Conservation (phyloP, 352 stramenopile genomes). For the Phytophthora pinifolia region DNA sequence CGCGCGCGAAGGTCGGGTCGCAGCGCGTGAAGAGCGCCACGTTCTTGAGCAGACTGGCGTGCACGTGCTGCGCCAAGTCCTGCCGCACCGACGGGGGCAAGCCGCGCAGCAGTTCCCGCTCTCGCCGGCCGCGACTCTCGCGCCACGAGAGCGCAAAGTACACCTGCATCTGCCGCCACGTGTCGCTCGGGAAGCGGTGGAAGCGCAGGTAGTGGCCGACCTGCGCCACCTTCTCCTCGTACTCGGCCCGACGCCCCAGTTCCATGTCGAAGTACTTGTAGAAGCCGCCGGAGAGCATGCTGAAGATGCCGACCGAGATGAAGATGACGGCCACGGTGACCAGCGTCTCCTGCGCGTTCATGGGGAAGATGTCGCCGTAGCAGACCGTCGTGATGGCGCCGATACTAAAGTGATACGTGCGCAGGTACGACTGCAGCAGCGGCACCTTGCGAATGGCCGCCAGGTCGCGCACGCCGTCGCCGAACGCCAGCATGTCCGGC, state of each 20-base stretch:
- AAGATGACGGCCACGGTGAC: constrained; percentile 61
- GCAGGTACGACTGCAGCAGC: constrained; percentile 41
- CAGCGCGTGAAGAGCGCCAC: constrained; percentile 60
- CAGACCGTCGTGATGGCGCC: constrained; percentile 76
- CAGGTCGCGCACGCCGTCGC: constrained; percentile 24
- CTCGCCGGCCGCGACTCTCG: constrained; percentile 65
- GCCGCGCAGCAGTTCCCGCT: constrained; percentile 53
- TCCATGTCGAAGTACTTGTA: constrained; percentile 75
- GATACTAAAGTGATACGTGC: constrained; percentile 70
- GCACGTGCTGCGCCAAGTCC: constrained; percentile 64
- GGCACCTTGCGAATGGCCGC: constrained; percentile 38
- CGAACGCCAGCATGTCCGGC: constrained; percentile 59
- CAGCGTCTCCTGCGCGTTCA: constrained; percentile 62
- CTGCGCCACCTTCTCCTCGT: constrained; percentile 61
- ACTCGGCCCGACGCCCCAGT: constrained; percentile 59
- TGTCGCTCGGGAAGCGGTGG: constrained; percentile 49
- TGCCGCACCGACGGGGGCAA: constrained; percentile 52
- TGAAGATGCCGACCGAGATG: constrained; percentile 65
- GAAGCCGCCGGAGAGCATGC: constrained; percentile 72
- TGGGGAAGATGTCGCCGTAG: constrained; percentile 67
- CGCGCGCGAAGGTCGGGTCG: constrained; percentile 58
- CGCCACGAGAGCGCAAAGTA: constrained; percentile 74
- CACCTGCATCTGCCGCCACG: constrained; percentile 73
- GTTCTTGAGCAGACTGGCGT: constrained; percentile 59
- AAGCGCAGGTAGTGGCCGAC: constrained; percentile 67